A percentile compares a stretch with the other conserved stretches of the same genome.
These are phyloP conservation scores for Diophrys appendiculata DNA, from an alignment of 73 alveolate species.

Conservation along the genomic window DNA sequence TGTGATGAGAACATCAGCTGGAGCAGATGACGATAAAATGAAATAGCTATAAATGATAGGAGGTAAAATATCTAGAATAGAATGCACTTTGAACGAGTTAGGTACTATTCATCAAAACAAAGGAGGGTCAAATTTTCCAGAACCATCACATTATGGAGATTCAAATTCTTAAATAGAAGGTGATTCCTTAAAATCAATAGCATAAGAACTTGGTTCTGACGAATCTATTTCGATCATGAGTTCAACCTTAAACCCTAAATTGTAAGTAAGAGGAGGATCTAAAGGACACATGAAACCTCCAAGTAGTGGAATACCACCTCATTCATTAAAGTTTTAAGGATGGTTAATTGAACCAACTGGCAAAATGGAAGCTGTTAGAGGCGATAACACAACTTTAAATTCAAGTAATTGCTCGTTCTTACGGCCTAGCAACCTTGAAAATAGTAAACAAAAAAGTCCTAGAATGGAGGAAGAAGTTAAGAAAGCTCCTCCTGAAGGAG, in stretches of 20 bases:
- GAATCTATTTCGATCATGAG: background rate
- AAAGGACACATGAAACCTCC: background rate
- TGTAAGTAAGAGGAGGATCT: background rate
- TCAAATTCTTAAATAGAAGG: background rate
- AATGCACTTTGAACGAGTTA: background rate
- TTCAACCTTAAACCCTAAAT: background rate
- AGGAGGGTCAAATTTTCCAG: background rate
- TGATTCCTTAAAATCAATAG: conserved; percentile 4
- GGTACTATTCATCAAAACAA: background rate
- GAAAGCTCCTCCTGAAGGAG: background rate
- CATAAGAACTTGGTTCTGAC: conserved; percentile 1
- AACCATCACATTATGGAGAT: background rate
- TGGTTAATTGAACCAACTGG: background rate
- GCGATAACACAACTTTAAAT: background rate
- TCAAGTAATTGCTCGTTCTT: background rate
- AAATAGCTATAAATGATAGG: background rate
- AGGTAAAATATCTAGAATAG: background rate
- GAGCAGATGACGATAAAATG: background rate
- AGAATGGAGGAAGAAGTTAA: background rate
- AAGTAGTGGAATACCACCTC: too few species aligned
- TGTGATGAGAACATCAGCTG: background rate
- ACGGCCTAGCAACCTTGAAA: background rate
- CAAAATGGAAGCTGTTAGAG: background rate
- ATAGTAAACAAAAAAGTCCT: background rate
- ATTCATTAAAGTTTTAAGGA: too few species aligned